Evolutionary conservation across 441 rosid genomes (phyloP).

Genomic region (Erodium moschatum): DNA sequence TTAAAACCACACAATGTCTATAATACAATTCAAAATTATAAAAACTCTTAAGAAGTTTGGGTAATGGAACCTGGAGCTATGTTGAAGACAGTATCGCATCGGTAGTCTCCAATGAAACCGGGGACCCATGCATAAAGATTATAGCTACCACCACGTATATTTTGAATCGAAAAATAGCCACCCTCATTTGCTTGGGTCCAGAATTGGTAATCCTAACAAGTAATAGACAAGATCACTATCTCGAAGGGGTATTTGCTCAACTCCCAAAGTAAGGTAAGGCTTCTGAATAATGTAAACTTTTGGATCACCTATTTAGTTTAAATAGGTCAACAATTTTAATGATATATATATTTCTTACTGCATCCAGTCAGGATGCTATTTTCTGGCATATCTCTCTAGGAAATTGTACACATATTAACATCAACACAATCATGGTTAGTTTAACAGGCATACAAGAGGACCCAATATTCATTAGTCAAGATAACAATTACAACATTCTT

Average conservation of each 20-base stretch:
- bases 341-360: not conserved
- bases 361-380: not conserved
- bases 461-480: not conserved
- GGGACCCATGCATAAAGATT: slow-evolving; percentile 55
- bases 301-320: no score
- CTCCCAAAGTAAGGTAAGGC: not conserved
- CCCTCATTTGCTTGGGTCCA: slow-evolving; percentile 44
- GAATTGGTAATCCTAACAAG: slow-evolving; percentile 41
- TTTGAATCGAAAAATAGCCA: slow-evolving; percentile 41
- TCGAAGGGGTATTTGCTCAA: not conserved
- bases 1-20: not conserved
- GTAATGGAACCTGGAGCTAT: slow-evolving; percentile 35
- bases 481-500: not conserved
- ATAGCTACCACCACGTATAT: slow-evolving; percentile 32
- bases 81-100: slow-evolving; percentile 26
- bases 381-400: not conserved
- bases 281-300: no score
- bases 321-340: no score
- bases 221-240: slow-evolving; percentile 3
- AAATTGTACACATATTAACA: not conserved
- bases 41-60: not conserved
- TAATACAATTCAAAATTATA: not conserved
- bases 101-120: slow-evolving; percentile 54
- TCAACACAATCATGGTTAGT: no score
- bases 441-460: not conserved